Conservation (phyloP, 331 rosid species). For the Erythrophleum ivorense region DNA sequence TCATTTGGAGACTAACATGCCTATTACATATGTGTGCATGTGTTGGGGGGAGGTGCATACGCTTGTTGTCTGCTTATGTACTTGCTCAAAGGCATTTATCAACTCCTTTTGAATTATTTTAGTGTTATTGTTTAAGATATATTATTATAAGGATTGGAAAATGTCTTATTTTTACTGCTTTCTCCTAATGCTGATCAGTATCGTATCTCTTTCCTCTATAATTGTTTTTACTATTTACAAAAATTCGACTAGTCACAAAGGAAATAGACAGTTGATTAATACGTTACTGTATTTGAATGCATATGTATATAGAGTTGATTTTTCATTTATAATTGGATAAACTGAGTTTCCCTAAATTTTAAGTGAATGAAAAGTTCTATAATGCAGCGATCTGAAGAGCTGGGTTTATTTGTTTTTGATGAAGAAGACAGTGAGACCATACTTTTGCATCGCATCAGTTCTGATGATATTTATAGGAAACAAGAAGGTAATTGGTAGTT, state of each 20-base stretch:
- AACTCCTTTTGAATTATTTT: neutral
- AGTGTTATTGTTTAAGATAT: neutral
- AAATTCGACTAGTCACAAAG: constrained; percentile 3
- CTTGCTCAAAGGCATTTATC: constrained; percentile 5
- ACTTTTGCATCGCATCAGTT: constrained; percentile 77
- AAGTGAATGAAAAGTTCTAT: constrained; percentile 34
- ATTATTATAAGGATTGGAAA: constrained; percentile 22
- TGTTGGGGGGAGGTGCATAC: neutral
- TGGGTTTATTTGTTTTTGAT: constrained; percentile 76
- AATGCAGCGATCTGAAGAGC: constrained; percentile 77
- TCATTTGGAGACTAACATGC: constrained; percentile 19
- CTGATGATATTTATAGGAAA: constrained; percentile 85
- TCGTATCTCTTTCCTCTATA: neutral
- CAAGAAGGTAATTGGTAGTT: constrained; percentile 77
- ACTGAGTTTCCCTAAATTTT: constrained; percentile 26
- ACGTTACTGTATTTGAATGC: neutral
- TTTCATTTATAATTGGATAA: neutral
- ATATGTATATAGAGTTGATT: neutral
- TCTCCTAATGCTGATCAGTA: constrained; percentile 14
- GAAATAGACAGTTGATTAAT: constrained; percentile 12
- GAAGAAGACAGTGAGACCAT: constrained; percentile 90
- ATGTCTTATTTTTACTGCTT: constrained; percentile 5
- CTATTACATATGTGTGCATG: neutral
- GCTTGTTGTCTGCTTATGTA: constrained; percentile 27
- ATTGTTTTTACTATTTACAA: neutral